Percentiles rank a stretch among this genome's conserved stretches.
Evolutionary conservation across 1,284 basidiomycete species (phyloP).

Genomic region (Fomitopsis pinicola): DNA sequence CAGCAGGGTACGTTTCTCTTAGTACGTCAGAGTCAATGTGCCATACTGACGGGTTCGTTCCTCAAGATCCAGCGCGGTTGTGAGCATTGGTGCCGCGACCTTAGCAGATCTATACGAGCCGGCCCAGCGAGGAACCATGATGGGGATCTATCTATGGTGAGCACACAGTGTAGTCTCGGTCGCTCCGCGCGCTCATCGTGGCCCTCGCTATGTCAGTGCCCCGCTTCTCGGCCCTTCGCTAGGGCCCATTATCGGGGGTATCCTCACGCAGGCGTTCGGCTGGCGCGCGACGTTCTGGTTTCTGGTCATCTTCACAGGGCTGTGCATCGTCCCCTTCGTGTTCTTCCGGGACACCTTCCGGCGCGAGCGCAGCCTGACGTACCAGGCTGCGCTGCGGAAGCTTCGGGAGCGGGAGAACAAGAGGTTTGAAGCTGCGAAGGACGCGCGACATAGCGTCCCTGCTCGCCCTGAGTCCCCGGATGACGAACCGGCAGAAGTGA

Average conservation of each 20-base stretch:
- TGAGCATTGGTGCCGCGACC: slow-evolving; percentile 77
- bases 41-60: background rate
- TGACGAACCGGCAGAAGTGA: background rate
- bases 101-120: slow-evolving; percentile 81
- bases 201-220: slow-evolving; percentile 31
- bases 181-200: slow-evolving; percentile 18
- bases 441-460: background rate
- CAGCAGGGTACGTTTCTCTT: slow-evolving; percentile 44
- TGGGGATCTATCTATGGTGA: slow-evolving; percentile 66
- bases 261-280: slow-evolving; percentile 59
- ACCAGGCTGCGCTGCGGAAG: slow-evolving; percentile 54
- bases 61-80: slow-evolving; percentile 67
- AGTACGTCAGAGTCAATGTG: background rate
- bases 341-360: slow-evolving; percentile 84
- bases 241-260: slow-evolving; percentile 72
- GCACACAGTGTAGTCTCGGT: background rate
- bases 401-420: slow-evolving; percentile 14
- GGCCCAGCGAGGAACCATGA: slow-evolving; percentile 73
- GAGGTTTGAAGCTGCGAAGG: background rate
- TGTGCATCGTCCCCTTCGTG: slow-evolving; percentile 55
- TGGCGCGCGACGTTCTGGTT: slow-evolving; percentile 87
- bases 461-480: background rate
- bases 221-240: slow-evolving; percentile 49
- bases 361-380: slow-evolving; percentile 72
- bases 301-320: slow-evolving; percentile 57